Evolutionary conservation across 164 flowering plant genomes (phyloP), one percentile per base, ranked within the genome.

Genomic region (Litsea cubeba): DNA sequence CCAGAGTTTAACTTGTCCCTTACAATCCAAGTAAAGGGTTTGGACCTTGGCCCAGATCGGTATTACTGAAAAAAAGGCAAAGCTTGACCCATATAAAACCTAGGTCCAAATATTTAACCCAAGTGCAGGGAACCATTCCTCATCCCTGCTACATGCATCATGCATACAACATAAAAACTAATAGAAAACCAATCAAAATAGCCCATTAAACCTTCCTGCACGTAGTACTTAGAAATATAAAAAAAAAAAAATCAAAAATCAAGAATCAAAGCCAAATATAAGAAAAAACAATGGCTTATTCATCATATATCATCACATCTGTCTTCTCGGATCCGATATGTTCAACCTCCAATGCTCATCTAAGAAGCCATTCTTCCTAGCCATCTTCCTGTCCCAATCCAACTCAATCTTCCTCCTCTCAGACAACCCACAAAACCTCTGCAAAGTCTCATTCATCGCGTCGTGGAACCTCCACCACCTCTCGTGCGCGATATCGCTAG

Each of bases 391-490:
- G 70, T 91, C 89, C 94, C 92, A 87, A 7, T 85, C 84, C 83
- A 95, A 72, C 69, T 88, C 90, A 8, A 77, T 83, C 79, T 81
- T 85, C 82, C 97, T 71, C 79, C 65, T 35, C 49, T 79, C 69
- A 23, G 91, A 78, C 24, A 95, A 68, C 72, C 75, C 80, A 69
- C 98, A 96, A 60, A 78, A 79, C 65, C 72, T 78, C 83, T 89
- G 90, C 85, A 96, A 76, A 7, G 76, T 68, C 54, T 72, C 77
- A 15, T 85, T 87, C 97, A 96, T 94, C 46, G 76, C 72, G 72
- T 92, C 98, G 51, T 96, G 88, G 25, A 94, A 15, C 71, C 75
- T 84, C 99, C 98, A 96, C 99, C 99, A 96, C 63, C 85, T 76
- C 30, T 24, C 32, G 68, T 96, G 95, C 5, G 99, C 98, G 18